These are phyloP conservation scores for Leishmania turanica DNA, from an alignment of 208 protist species.

Conservation along the genomic window DNA sequence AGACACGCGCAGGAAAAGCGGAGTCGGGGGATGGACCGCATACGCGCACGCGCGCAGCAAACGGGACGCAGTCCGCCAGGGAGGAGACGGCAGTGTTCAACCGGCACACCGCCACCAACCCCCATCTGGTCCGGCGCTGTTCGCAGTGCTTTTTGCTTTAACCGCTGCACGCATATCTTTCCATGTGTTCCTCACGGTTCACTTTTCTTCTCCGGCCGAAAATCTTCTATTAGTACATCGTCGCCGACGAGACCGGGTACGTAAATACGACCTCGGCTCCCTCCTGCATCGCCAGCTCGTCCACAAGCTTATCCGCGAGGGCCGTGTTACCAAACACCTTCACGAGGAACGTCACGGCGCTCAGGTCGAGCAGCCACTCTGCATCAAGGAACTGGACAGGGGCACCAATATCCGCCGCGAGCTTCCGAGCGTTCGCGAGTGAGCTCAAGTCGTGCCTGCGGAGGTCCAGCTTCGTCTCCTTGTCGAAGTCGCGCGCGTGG, in stretches of 20 bases:
- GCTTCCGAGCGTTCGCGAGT: conserved; percentile 52
- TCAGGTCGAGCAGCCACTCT: conserved; percentile 86
- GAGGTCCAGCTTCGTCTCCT: conserved; percentile 74
- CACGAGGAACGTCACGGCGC: conserved; percentile 82
- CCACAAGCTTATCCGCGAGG: conserved; percentile 64
- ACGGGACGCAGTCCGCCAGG: neutral
- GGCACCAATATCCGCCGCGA: conserved; percentile 54
- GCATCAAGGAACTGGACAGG: conserved; percentile 75
- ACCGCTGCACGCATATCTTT: neutral
- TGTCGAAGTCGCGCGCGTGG: conserved; percentile 80
- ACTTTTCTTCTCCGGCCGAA: neutral
- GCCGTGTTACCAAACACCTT: conserved; percentile 59
- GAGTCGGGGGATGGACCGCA: neutral
- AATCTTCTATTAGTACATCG: conserved; percentile 9
- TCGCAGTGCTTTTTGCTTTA: neutral
- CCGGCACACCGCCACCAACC: too few species aligned
- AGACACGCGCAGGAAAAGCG: neutral
- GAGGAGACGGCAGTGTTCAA: too few species aligned
- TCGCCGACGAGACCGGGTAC: conserved; percentile 45
- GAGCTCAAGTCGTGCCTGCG: conserved; percentile 67
- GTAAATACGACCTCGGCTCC: conserved; percentile 88
- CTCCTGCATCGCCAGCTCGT: conserved; percentile 69
- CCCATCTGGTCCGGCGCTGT: neutral
- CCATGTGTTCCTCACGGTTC: neutral
- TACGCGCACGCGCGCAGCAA: neutral